Evolutionary conservation across 2,329 filamentous ascomycete species (phyloP), one percentile per base, ranked within the genome.

Genomic region (Pseudocercospora cruenta): DNA sequence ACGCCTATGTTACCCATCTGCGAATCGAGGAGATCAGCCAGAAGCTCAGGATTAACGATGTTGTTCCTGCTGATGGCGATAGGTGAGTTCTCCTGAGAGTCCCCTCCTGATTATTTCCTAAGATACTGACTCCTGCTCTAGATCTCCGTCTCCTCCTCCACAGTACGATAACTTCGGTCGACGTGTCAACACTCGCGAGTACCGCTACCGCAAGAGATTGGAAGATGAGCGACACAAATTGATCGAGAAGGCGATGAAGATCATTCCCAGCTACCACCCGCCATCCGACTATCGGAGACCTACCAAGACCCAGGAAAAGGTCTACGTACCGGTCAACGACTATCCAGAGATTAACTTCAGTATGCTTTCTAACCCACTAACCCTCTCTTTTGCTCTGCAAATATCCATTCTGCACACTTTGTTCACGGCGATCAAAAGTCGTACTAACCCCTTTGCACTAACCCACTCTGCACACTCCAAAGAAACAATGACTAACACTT

Each of bases 261-360:
- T 92, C 78, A 98, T 99, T 81, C 94, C 95, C 84, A 97, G 97
- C 88, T 99, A 99, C 81, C 93, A 98, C 80, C 95, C 95, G 76
- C 95, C 95, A 66, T 92, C 94, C 86, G 95, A 99, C 81, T 99
- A 99, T 82, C 93, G 95, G 81, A 92, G 95, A 77, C 95, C 95
- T 69, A 98, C 94, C 80, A 99, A 99, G 91, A 99, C 95, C 79
- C 95, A 99, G 84, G 95, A 99, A 87, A 99, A 99, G 87, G 96
- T 99, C 91, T 99, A 99, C 81, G 95, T 99, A 81, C 95, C 95
- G 80, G 95, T 99, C 85, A 99, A 99, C 88, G 95, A 99, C 83
- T 99, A 99, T 82, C 95, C 95, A 87, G 95, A 99, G 83, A 98
- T 99, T 90, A 99, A 99, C 91, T 99, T 99, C 93, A 99, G 95